phyloP scores from a whole-genome alignment of 1,284 basidiomycete genomes.

The Megacollybia platyphylla region DNA sequence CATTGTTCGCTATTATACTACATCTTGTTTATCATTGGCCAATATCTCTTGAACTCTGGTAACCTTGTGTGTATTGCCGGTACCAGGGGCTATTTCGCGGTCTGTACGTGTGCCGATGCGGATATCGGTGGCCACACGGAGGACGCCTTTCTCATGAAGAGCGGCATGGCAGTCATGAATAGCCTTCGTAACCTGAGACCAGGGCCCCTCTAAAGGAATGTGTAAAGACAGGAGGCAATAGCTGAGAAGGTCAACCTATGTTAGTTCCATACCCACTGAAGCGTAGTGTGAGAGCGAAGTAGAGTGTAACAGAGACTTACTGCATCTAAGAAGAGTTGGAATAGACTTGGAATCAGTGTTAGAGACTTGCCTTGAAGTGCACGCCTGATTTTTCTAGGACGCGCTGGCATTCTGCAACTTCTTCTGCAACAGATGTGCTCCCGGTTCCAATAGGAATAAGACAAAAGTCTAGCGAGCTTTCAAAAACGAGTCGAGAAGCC shows the following conservation, averaged over 20 bases:
- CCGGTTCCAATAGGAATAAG: conserved; percentile 67
- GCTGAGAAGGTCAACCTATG: conserved; percentile 36
- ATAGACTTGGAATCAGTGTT: conserved; percentile 3
- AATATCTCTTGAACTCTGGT: conserved; percentile 70
- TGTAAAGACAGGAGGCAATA: conserved; percentile 1
- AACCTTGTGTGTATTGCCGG: conserved; percentile 69
- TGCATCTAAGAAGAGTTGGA: conserved; percentile 41
- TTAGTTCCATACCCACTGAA: conserved; percentile 83
- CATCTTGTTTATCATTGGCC: conserved; percentile 13
- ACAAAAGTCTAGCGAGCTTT: conserved; percentile 53
- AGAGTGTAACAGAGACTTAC: conserved; percentile 29
- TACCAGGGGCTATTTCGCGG: conserved; percentile 46
- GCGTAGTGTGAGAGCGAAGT: neutral
- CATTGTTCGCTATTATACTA: too few species aligned
- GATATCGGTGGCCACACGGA: conserved; percentile 77
- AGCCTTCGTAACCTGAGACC: conserved; percentile 67
- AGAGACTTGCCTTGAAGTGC: conserved; percentile 53
- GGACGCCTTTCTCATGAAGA: conserved; percentile 67
- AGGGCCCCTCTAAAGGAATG: conserved; percentile 57
- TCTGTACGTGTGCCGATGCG: conserved; percentile 85
- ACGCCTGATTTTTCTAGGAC: conserved; percentile 75
- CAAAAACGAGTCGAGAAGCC: conserved; percentile 1
- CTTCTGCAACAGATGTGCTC: conserved; percentile 43
- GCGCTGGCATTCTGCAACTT: conserved; percentile 69
- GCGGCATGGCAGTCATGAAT: conserved; percentile 85